These are phyloP conservation scores for Balansia obtecta DNA, from an alignment of 2,329 filamentous ascomycete species.

Conservation along the genomic window DNA sequence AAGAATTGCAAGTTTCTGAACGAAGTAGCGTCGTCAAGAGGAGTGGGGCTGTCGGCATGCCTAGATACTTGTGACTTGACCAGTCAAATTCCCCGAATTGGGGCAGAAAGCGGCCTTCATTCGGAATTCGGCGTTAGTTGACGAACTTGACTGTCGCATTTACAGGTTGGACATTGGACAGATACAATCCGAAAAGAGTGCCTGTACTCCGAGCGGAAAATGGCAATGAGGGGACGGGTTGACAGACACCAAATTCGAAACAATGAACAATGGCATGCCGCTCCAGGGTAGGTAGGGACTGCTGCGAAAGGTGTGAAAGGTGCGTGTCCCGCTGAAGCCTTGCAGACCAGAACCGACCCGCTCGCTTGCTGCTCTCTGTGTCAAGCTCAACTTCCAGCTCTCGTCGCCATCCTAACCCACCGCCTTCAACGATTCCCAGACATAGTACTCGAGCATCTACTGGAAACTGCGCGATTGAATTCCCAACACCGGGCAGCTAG, in stretches of 20 bases:
- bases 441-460: constrained; percentile 2
- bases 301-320: background rate
- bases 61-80: no score
- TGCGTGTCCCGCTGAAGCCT: constrained; percentile 21
- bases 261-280: background rate
- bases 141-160: no score
- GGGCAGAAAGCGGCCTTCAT: no score
- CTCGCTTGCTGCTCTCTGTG: constrained; percentile 5
- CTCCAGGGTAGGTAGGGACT: constrained; percentile 1
- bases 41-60: background rate
- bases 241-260: no score
- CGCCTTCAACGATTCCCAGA: constrained; percentile 8
- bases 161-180: no score
- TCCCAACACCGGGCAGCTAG: constrained; percentile 5
- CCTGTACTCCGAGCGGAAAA: no score
- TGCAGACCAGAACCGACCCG: constrained; percentile 11
- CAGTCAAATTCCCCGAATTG: no score
- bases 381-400: constrained; percentile 4
- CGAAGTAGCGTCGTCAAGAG: background rate
- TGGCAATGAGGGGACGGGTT: no score
- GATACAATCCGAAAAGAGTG: no score
- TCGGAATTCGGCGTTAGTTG: no score
- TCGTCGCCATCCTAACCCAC: constrained; percentile 1
- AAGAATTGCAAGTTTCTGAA: background rate
- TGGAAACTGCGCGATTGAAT: background rate